Evolutionary conservation across 768 basidiomycete species (phyloP).

Genomic region (Daedaleopsis nitida): DNA sequence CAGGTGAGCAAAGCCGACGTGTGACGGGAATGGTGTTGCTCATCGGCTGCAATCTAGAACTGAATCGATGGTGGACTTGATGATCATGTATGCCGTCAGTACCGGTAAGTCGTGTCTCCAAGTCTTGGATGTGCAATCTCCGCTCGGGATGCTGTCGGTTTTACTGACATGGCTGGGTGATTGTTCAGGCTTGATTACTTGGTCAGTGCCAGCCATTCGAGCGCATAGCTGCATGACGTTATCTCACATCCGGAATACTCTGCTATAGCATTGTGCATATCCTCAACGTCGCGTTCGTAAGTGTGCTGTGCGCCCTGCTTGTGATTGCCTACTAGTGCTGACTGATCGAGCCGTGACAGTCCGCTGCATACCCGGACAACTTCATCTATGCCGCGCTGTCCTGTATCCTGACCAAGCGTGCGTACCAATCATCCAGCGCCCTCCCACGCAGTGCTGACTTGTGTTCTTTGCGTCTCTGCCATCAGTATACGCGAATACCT

Average conservation of each 20-base stretch:
- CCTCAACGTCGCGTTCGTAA: conserved; percentile 6
- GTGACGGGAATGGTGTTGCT: too few species aligned
- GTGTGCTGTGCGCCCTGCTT: not conserved
- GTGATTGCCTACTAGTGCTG: too few species aligned
- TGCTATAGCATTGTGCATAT: conserved; percentile 1
- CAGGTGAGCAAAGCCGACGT: not conserved
- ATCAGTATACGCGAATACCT: conserved; percentile 10
- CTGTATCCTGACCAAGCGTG: conserved; percentile 4
- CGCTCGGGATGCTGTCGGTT: not conserved
- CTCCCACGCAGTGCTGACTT: not conserved
- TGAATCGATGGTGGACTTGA: conserved; percentile 3
- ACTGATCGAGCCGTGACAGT: not conserved
- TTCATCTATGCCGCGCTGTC: conserved; percentile 6
- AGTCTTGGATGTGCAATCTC: not conserved
- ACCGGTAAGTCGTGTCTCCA: not conserved
- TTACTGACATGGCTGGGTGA: not conserved
- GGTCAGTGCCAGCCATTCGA: not conserved
- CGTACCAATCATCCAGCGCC: not conserved
- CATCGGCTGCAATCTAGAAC: not conserved
- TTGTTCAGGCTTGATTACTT: not conserved
- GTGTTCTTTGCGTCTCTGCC: not conserved
- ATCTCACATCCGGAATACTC: too few species aligned
- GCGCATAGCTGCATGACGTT: not conserved
- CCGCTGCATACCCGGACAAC: conserved; percentile 4
- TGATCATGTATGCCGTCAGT: conserved; percentile 7